phyloP scores from a whole-genome alignment of 2,329 filamentous ascomycete genomes.

The Aspergillus ochraceus region DNA sequence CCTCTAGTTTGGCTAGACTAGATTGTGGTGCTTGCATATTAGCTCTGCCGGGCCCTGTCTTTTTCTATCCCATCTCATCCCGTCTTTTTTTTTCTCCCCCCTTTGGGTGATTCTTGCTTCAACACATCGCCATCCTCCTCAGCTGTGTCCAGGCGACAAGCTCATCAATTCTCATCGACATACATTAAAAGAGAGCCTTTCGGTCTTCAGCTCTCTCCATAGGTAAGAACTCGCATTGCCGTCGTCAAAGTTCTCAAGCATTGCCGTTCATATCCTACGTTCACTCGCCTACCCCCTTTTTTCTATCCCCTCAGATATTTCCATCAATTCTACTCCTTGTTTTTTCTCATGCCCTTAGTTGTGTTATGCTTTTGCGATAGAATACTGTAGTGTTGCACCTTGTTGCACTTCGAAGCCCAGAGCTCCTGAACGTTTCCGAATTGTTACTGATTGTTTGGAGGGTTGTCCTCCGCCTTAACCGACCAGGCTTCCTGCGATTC shows the following conservation, averaged over 20 bases:
- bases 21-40: slow-evolving; percentile 23
- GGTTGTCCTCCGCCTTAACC: not conserved
- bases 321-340: slow-evolving; percentile 7
- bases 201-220: slow-evolving; percentile 7
- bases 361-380: not conserved
- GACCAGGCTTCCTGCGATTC: slow-evolving; percentile 22
- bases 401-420: not conserved
- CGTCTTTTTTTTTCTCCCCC: slow-evolving; percentile 9
- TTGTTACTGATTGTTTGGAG: slow-evolving; percentile 9
- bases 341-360: not conserved
- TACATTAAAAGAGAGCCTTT: slow-evolving; percentile 8
- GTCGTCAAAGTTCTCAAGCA: slow-evolving; percentile 15
- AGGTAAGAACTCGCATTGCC: slow-evolving; percentile 13
- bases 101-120: slow-evolving; percentile 17
- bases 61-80: slow-evolving; percentile 11
- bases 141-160: slow-evolving; percentile 26
- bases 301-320: not conserved
- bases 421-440: not conserved
- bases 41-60: slow-evolving; percentile 20
- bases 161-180: slow-evolving; percentile 5
- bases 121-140: slow-evolving; percentile 14
- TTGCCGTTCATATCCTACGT: slow-evolving; percentile 6
- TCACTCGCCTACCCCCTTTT: not conserved
- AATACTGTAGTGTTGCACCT: not conserved
- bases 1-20: slow-evolving; percentile 19